A percentile compares a stretch with the other conserved stretches of the same genome.
Evolutionary conservation across 805 yeast species (phyloP).

Genomic region (Hanseniaspora lachancei): DNA sequence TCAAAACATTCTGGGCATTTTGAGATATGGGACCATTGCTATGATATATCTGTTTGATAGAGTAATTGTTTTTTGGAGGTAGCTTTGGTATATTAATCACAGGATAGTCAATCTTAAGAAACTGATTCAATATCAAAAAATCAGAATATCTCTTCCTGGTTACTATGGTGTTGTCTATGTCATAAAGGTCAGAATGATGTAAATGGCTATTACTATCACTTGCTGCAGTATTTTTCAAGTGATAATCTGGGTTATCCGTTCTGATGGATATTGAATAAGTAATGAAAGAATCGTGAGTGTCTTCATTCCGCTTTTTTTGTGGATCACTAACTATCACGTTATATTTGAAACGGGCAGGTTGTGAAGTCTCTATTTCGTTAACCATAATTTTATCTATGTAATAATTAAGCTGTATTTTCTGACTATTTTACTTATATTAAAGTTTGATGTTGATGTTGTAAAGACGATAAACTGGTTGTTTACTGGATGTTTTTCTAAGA

Average conservation of each 20-base stretch:
- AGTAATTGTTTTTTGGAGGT: constrained; percentile 11
- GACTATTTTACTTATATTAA: neutral
- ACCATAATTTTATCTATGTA: neutral
- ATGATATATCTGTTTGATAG: constrained; percentile 9
- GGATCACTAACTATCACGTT: constrained; percentile 11
- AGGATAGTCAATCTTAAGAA: constrained; percentile 10
- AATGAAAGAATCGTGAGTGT: constrained; percentile 1
- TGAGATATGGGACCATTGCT: neutral
- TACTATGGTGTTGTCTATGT: constrained; percentile 5
- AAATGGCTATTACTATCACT: neutral
- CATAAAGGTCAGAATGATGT: neutral
- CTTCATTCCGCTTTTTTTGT: constrained; percentile 1
- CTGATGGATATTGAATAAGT: constrained; percentile 4
- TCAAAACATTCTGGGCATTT: neutral
- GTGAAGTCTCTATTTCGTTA: neutral
- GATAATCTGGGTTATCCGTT: constrained; percentile 9
- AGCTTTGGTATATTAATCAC: constrained; percentile 10
- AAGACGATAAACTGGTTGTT: no score
- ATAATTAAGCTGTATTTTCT: no score
- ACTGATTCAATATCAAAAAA: constrained; percentile 9
- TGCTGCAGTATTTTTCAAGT: neutral
- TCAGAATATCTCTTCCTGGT: constrained; percentile 12
- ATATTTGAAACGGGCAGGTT: neutral
- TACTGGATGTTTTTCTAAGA: no score
- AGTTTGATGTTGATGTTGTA: neutral